These are phyloP conservation scores for Mycosphaerelloides madeirae DNA, from an alignment of 2,329 filamentous ascomycete species.

Conservation along the genomic window DNA sequence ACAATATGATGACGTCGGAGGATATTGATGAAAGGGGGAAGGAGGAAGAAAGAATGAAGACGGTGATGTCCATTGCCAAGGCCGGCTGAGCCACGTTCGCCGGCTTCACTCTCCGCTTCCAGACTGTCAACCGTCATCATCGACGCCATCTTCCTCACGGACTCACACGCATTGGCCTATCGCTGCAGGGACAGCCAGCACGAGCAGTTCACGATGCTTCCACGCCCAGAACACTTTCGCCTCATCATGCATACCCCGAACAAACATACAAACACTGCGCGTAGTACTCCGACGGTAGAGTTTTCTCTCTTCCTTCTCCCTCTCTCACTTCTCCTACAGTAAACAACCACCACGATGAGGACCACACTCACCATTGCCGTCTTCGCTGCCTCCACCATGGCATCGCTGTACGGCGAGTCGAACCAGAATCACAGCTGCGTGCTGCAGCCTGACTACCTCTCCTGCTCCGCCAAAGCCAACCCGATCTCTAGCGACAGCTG, in stretches of 20 bases:
- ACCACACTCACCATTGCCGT: slow-evolving; percentile 10
- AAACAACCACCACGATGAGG: slow-evolving; percentile 17
- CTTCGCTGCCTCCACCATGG: slow-evolving; percentile 22
- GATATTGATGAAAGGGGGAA: no score
- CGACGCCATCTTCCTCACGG: neutral
- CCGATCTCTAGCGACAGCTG: slow-evolving; percentile 52
- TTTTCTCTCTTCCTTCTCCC: neutral
- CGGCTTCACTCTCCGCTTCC: neutral
- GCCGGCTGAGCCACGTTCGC: no score
- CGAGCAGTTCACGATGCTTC: no score
- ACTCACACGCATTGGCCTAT: slow-evolving; percentile 11
- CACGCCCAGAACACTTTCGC: neutral
- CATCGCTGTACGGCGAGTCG: slow-evolving; percentile 46
- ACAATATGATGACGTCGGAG: no score
- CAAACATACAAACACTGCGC: slow-evolving; percentile 1
- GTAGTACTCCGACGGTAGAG: slow-evolving; percentile 34
- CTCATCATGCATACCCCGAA: slow-evolving; percentile 2
- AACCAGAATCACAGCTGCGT: slow-evolving; percentile 55
- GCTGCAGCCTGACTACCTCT: slow-evolving; percentile 39
- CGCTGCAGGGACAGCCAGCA: slow-evolving; percentile 19
- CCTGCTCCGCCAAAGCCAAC: slow-evolving; percentile 47
- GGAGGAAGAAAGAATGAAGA: no score
- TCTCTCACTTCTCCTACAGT: no score
- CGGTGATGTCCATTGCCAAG: no score
- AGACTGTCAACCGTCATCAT: neutral